phyloP scores from a whole-genome alignment of 208 protist genomes.

The Trypanosoma scelopori region DNA sequence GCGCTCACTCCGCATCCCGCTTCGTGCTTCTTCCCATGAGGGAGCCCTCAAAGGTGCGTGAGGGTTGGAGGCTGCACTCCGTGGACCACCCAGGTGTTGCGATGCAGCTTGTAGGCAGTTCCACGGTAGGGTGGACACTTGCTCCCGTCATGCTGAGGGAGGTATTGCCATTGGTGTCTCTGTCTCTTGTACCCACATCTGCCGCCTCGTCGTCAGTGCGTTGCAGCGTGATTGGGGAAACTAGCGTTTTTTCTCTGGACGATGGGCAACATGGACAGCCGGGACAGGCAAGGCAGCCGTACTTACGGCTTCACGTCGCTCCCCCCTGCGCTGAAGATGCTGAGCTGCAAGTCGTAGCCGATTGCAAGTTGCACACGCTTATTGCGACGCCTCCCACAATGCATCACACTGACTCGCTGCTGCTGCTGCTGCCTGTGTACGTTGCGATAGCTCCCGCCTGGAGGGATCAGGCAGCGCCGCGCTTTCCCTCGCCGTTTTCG shows the following conservation, averaged over 20 bases:
- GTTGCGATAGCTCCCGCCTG: background rate
- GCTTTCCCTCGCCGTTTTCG: background rate
- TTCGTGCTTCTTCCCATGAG: conserved; percentile 11
- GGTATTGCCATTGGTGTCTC: background rate
- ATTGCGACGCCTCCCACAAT: background rate
- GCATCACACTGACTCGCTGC: background rate
- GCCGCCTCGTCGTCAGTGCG: background rate
- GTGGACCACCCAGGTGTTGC: conserved; percentile 13
- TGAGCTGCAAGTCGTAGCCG: background rate
- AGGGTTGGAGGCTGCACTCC: background rate
- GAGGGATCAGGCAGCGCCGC: background rate
- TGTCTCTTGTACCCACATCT: background rate
- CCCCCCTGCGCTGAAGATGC: background rate
- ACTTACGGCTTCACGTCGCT: background rate
- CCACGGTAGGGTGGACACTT: background rate
- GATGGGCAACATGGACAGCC: background rate
- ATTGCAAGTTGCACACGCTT: conserved; percentile 1
- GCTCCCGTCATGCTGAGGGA: background rate
- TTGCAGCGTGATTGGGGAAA: background rate
- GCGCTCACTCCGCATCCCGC: conserved; percentile 5
- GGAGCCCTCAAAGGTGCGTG: background rate
- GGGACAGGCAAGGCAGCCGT: background rate
- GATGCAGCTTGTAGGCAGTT: background rate
- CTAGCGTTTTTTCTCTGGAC: background rate
- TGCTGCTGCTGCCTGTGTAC: conserved; percentile 6